Base-by-base conservation (phyloP, 140 eudicot species). In the Stevia rebaudiana region DNA sequence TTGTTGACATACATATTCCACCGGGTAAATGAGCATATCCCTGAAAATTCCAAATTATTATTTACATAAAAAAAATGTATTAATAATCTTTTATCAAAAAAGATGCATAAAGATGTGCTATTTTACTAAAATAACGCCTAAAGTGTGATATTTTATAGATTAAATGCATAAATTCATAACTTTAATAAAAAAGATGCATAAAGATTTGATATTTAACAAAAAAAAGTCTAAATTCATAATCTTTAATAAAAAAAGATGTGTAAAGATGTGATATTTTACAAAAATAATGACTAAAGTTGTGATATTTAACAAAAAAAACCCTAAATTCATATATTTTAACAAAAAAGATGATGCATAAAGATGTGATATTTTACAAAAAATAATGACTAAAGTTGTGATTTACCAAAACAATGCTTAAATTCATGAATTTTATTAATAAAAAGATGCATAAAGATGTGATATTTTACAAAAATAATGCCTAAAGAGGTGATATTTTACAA, bases 1-100 rank as follows among this genome's bases (percentile, higher is more conserved):
- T 92, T 59, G 90, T 78, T 5, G 99, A 92, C 69, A 75, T 67
- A 52, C 99, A 92, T 19, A 83, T 74, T 1, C 99, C 99, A n/a
- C 88, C 88, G 0, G 95, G 95, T 36, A 88, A 71, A 80, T 83
- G 82, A 6, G 95, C 76, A 62, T 78, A 92, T 7, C 99, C 99
- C 97, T 92, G 83, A 31, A 75, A 75, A 70, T 24, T 25, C 44
- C 35, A 11, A 11, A 28, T 5, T 7, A 31, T 25, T 7, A 31
- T 25, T 11, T 28, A 30, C 23, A 28, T 31, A 55, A 25, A 54
- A 24, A 54, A 23, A 9, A 22, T 28, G 40, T 11, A 4, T 55
- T 25, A 8, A 25, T 53, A 3, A 28, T 30, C 37, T 53, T 53
- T 25, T 5, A 53, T 28, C 0, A 28, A 6, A 25, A 23, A 53